A percentile compares a stretch with the other conserved stretches of the same genome.
Conservation (phyloP, 2,329 filamentous ascomycete genomes). For the Aspergillus uvarum region DNA sequence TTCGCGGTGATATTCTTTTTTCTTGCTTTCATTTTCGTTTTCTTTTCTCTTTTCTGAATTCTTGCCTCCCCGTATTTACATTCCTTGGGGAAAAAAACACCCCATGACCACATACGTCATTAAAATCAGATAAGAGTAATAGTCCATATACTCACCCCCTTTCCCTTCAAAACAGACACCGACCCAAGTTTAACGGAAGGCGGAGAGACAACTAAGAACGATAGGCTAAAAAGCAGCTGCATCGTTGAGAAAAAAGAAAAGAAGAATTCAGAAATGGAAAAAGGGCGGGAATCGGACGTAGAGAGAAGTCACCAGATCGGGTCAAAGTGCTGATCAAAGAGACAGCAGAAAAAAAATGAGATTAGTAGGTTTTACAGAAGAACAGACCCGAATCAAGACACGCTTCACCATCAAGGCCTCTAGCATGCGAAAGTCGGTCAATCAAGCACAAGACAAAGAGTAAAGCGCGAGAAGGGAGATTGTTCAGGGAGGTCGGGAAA, state of each 20-base stretch:
- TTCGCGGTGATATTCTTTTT: not conserved
- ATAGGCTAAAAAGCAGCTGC: slow-evolving; percentile 1
- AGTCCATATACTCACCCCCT: slow-evolving; percentile 25
- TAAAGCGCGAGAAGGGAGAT: slow-evolving; percentile 19
- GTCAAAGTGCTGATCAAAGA: not conserved
- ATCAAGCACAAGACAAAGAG: slow-evolving; percentile 17
- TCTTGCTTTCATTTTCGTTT: slow-evolving; percentile 10
- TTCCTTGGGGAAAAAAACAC: slow-evolving; percentile 20
- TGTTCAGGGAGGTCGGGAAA: slow-evolving; percentile 13
- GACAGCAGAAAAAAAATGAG: not conserved
- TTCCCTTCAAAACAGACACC: slow-evolving; percentile 17
- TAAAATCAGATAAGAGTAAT: slow-evolving; percentile 33
- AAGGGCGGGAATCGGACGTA: not conserved
- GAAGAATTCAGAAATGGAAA: not conserved
- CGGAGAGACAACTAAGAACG: slow-evolving; percentile 14
- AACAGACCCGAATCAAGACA: slow-evolving; percentile 10
- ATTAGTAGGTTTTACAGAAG: slow-evolving; percentile 6
- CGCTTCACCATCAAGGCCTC: slow-evolving; percentile 36
- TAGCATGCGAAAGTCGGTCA: slow-evolving; percentile 15
- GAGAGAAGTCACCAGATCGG: slow-evolving; percentile 2
- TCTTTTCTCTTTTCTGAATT: slow-evolving; percentile 16
- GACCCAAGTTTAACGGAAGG: slow-evolving; percentile 11
- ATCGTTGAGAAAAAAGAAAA: not conserved
- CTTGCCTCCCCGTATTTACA: slow-evolving; percentile 36
- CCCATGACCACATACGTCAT: slow-evolving; percentile 36